Percentiles rank a stretch among this genome's conserved stretches.
These are phyloP conservation scores for Marasmius oreades DNA, from an alignment of 1,284 basidiomycete genomes.

Conservation along the genomic window DNA sequence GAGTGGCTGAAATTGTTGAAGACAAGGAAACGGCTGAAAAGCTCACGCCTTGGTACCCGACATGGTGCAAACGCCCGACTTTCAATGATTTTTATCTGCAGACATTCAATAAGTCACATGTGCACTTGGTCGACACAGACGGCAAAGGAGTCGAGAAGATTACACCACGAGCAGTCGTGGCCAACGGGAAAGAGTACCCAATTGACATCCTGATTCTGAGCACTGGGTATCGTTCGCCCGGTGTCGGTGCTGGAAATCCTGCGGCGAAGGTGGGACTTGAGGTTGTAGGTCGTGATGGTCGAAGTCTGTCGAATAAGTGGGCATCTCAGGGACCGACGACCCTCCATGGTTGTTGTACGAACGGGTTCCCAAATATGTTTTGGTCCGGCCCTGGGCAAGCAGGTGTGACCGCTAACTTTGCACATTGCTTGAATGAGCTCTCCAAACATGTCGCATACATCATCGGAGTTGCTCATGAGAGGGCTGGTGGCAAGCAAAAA, in stretches of 20 bases:
- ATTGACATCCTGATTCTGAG: slow-evolving; percentile 17
- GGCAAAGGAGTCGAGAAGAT: slow-evolving; percentile 14
- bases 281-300: slow-evolving; percentile 13
- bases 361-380: slow-evolving; percentile 19
- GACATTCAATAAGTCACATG: slow-evolving; percentile 17
- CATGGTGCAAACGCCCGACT: slow-evolving; percentile 9
- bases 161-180: slow-evolving; percentile 10
- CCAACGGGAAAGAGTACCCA: slow-evolving; percentile 12
- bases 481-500: background rate
- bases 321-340: slow-evolving; percentile 7
- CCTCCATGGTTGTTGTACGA: slow-evolving; percentile 14
- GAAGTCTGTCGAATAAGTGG: slow-evolving; percentile 15
- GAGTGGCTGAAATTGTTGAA: slow-evolving; percentile 14
- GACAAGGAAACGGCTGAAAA: slow-evolving; percentile 14
- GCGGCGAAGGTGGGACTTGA: background rate
- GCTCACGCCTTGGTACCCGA: slow-evolving; percentile 14
- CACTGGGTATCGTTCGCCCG: slow-evolving; percentile 10
- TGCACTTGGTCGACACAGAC: slow-evolving; percentile 19
- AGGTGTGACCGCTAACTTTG: slow-evolving; percentile 11
- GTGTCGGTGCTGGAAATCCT: slow-evolving; percentile 6
- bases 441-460: slow-evolving; percentile 12
- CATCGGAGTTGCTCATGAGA: slow-evolving; percentile 6
- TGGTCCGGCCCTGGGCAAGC: slow-evolving; percentile 9
- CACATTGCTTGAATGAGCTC: background rate
- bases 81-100: slow-evolving; percentile 14